Conservation (phyloP, 768 basidiomycete species). For the Boletus pseudopeckii region DNA sequence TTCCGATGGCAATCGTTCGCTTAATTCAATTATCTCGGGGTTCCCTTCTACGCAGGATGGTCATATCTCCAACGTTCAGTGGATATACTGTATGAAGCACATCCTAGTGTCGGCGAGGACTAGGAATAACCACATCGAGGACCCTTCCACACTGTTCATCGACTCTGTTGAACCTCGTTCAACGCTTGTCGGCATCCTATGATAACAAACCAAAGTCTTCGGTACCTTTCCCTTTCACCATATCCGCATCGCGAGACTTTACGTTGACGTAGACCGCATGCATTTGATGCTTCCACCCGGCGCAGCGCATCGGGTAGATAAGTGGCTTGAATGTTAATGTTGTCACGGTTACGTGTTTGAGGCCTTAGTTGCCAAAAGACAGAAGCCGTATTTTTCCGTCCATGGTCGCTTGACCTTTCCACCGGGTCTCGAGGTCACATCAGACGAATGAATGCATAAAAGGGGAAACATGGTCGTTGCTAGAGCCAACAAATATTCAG, state of each 20-base stretch:
- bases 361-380: background rate
- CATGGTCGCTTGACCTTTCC: background rate
- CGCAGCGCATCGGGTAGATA: too few species aligned
- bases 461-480: background rate
- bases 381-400: background rate
- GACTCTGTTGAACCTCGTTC: background rate
- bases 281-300: background rate
- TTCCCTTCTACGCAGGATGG: background rate
- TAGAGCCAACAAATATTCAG: background rate
- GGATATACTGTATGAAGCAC: background rate
- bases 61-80: background rate
- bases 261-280: background rate
- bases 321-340: too few species aligned
- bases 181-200: background rate
- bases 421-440: background rate
- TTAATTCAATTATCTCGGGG: background rate
- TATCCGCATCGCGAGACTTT: background rate
- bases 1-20: background rate
- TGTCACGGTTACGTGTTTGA: background rate
- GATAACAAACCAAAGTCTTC: background rate
- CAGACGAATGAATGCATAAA: constrained; percentile 3
- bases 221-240: background rate
- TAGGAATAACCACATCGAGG: background rate
- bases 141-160: background rate
- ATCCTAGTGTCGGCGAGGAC: background rate